Evolutionary conservation across 768 basidiomycete species (phyloP).

Genomic region (Chalciporus piperatus): DNA sequence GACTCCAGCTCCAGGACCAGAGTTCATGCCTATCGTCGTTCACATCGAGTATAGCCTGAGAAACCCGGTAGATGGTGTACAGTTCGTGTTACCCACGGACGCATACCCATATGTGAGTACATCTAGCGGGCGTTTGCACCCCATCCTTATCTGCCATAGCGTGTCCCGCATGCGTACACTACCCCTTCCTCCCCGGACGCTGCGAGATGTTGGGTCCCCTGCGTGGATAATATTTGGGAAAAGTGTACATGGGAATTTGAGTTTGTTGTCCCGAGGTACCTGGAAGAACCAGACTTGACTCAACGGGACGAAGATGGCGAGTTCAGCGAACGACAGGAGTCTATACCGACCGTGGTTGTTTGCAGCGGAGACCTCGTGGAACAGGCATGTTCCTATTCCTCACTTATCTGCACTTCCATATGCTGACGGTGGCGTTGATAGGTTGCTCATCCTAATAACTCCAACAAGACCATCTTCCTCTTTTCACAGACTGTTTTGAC

Average conservation of each 20-base stretch:
- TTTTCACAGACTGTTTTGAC: constrained; percentile 85
- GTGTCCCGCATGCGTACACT: constrained; percentile 91
- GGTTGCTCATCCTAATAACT: constrained; percentile 92
- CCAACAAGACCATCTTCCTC: constrained; percentile 91
- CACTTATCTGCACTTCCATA: background rate
- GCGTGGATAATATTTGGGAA: constrained; percentile 92
- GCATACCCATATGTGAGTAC: constrained; percentile 78
- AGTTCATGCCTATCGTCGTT: constrained; percentile 74
- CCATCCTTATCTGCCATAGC: constrained; percentile 43
- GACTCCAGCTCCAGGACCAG: constrained; percentile 42
- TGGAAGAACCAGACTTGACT: constrained; percentile 51
- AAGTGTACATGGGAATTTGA: constrained; percentile 99
- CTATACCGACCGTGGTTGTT: constrained; percentile 79
- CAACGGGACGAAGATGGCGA: constrained; percentile 42
- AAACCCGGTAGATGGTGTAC: constrained; percentile 80
- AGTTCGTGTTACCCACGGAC: constrained; percentile 80
- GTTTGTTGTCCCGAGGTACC: constrained; percentile 84
- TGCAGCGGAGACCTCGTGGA: constrained; percentile 95
- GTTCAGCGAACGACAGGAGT: constrained; percentile 49
- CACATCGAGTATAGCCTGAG: constrained; percentile 79
- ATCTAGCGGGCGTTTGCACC: constrained; percentile 2
- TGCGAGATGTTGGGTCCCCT: constrained; percentile 99
- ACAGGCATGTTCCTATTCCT: constrained; percentile 54
- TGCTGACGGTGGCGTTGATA: constrained; percentile 30
- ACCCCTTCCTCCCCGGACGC: constrained; percentile 84